Percentiles rank a stretch among this genome's conserved stretches.
Conservation (phyloP, 2,329 filamentous ascomycete species). For the Karstenula rhodostoma region DNA sequence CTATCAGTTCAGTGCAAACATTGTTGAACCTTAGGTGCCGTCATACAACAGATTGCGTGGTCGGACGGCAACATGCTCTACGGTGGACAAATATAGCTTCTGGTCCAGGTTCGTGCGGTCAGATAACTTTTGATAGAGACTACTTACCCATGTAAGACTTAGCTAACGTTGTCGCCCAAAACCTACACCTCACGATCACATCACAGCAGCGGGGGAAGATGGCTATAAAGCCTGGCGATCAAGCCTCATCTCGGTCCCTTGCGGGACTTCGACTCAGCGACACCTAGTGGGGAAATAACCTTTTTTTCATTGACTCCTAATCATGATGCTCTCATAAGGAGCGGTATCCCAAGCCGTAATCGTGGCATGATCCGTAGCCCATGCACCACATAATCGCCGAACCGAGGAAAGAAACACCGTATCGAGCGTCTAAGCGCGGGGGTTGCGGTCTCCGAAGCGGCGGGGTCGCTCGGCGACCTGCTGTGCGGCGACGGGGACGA, state of each 20-base stretch:
- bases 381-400: slow-evolving; percentile 68
- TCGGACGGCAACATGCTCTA: background rate
- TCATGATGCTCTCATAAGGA: slow-evolving; percentile 74
- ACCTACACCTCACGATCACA: slow-evolving; percentile 1
- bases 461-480: slow-evolving; percentile 84
- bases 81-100: background rate
- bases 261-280: slow-evolving; percentile 75
- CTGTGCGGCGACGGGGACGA: slow-evolving; percentile 87
- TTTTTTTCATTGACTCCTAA: slow-evolving; percentile 64
- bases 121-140: background rate
- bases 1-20: too few relatives aligned
- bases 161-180: background rate
- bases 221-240: slow-evolving; percentile 98
- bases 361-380: slow-evolving; percentile 91
- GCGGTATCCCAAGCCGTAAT: slow-evolving; percentile 81
- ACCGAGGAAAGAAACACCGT: slow-evolving; percentile 52
- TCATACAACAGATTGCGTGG: background rate
- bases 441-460: slow-evolving; percentile 73
- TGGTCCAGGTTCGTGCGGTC: background rate
- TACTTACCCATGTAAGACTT: background rate
- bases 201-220: slow-evolving; percentile 51
- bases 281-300: slow-evolving; percentile 70
- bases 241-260: slow-evolving; percentile 74
- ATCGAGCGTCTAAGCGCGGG: slow-evolving; percentile 56
- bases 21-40: background rate